Conservation (phyloP, 2,329 filamentous ascomycete genomes). For the Colletotrichum graminicola region DNA sequence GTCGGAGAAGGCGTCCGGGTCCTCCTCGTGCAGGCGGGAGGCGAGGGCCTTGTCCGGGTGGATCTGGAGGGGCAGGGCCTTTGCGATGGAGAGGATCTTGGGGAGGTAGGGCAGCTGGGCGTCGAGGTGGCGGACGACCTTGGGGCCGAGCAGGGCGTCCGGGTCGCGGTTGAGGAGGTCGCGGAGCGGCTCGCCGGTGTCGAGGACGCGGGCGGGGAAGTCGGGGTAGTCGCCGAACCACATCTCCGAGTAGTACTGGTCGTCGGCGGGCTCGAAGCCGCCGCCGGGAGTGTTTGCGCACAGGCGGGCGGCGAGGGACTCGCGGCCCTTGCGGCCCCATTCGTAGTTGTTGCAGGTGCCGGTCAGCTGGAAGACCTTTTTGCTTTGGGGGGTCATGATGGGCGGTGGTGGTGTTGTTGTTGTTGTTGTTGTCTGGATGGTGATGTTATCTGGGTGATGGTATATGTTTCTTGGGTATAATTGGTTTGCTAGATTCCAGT, state of each 20-base stretch:
- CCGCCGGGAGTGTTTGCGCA: slow-evolving; percentile 74
- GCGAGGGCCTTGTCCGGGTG: slow-evolving; percentile 79
- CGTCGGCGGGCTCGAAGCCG: slow-evolving; percentile 73
- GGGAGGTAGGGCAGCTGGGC: slow-evolving; percentile 77
- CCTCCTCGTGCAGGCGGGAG: slow-evolving; percentile 70
- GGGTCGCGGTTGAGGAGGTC: slow-evolving; percentile 73
- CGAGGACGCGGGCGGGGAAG: slow-evolving; percentile 73
- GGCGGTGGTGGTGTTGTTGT: background rate
- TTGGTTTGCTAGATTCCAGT: background rate
- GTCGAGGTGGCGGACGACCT: slow-evolving; percentile 70
- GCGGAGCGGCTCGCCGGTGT: slow-evolving; percentile 72
- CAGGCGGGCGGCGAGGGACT: slow-evolving; percentile 74
- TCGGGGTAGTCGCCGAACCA: slow-evolving; percentile 85
- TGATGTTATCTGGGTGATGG: too few species aligned
- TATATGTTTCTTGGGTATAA: background rate
- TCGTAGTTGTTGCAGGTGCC: slow-evolving; percentile 70
- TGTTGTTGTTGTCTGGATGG: background rate
- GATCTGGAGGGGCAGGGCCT: slow-evolving; percentile 80
- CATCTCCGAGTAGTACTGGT: slow-evolving; percentile 73
- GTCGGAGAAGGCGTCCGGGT: slow-evolving; percentile 77
- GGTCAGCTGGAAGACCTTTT: slow-evolving; percentile 58
- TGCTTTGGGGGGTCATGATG: slow-evolving; percentile 42
- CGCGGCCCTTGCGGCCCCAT: slow-evolving; percentile 77
- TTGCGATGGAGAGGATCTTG: slow-evolving; percentile 78
- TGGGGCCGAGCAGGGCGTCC: slow-evolving; percentile 72